These are phyloP conservation scores for Scheffersomyces titani DNA, from an alignment of 1,139 yeast species.

Conservation along the genomic window DNA sequence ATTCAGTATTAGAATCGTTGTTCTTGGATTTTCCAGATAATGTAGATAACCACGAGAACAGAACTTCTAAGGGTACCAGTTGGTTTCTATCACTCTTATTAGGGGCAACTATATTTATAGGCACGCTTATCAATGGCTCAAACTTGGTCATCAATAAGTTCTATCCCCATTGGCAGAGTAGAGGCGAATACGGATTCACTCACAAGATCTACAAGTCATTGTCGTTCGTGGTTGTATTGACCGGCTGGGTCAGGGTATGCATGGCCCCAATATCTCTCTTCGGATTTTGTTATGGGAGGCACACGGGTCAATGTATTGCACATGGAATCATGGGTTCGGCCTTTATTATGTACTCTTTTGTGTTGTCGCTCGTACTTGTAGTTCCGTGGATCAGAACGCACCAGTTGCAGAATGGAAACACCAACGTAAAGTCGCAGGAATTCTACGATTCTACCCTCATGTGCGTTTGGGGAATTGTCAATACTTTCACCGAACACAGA, in stretches of 20 bases:
- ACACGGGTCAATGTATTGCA: slow-evolving; percentile 90
- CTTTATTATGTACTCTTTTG: slow-evolving; percentile 75
- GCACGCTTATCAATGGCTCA: slow-evolving; percentile 56
- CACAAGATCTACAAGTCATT: slow-evolving; percentile 43
- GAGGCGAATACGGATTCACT: slow-evolving; percentile 10
- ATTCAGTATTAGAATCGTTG: slow-evolving; percentile 56
- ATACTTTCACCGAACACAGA: slow-evolving; percentile 93
- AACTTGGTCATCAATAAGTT: slow-evolving; percentile 41
- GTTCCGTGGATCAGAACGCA: slow-evolving; percentile 64
- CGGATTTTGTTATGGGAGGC: slow-evolving; percentile 74
- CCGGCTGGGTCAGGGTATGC: slow-evolving; percentile 72
- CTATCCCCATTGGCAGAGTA: slow-evolving; percentile 24
- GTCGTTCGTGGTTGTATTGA: slow-evolving; percentile 46
- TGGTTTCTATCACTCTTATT: slow-evolving; percentile 56
- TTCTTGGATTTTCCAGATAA: slow-evolving; percentile 62
- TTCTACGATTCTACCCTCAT: slow-evolving; percentile 79
- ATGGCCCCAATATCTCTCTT: slow-evolving; percentile 82
- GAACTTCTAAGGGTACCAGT: slow-evolving; percentile 65
- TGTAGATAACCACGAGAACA: slow-evolving; percentile 60
- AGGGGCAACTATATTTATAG: slow-evolving; percentile 51
- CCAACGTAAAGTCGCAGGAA: slow-evolving; percentile 68
- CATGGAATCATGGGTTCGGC: slow-evolving; percentile 97
- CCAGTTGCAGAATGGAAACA: slow-evolving; percentile 24
- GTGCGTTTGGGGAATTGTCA: slow-evolving; percentile 88
- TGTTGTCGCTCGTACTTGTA: slow-evolving; percentile 65